Conservation (phyloP, 2,329 filamentous ascomycete genomes). For the Exophiala sp. region DNA sequence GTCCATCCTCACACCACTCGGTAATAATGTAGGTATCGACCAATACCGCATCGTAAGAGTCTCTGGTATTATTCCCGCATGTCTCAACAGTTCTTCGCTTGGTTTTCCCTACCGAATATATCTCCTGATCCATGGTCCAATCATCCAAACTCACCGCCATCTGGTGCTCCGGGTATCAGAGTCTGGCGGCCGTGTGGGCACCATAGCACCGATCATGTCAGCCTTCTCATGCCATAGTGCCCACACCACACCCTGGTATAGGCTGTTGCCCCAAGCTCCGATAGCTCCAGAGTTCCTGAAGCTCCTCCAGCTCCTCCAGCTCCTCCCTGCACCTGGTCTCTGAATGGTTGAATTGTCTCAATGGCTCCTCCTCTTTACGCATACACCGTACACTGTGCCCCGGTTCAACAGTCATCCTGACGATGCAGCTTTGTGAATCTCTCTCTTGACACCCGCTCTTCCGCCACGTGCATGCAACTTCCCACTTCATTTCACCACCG, state of each 20-base stretch:
- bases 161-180: background rate
- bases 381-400: background rate
- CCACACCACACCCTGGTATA: background rate
- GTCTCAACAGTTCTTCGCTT: background rate
- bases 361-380: background rate
- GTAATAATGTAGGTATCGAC: too few relatives aligned
- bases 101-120: background rate
- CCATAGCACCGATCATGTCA: background rate
- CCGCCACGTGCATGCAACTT: slow-evolving; percentile 2
- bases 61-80: background rate
- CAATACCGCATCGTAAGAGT: background rate
- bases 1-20: background rate
- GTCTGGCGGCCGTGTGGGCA: too few relatives aligned
- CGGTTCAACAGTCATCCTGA: background rate
- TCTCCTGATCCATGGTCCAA: background rate
- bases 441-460: background rate
- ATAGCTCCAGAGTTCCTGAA: background rate
- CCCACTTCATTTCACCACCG: background rate
- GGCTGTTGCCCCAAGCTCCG: background rate
- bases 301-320: background rate
- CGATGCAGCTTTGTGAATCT: slow-evolving; percentile 1
- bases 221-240: background rate
- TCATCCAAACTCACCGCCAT: background rate
- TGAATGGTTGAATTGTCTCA: background rate
- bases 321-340: background rate